A percentile compares a stretch with the other conserved stretches of the same genome.
Evolutionary conservation across 139 green algal genomes (phyloP).

Genomic region (Chlamydomonas sp.): DNA sequence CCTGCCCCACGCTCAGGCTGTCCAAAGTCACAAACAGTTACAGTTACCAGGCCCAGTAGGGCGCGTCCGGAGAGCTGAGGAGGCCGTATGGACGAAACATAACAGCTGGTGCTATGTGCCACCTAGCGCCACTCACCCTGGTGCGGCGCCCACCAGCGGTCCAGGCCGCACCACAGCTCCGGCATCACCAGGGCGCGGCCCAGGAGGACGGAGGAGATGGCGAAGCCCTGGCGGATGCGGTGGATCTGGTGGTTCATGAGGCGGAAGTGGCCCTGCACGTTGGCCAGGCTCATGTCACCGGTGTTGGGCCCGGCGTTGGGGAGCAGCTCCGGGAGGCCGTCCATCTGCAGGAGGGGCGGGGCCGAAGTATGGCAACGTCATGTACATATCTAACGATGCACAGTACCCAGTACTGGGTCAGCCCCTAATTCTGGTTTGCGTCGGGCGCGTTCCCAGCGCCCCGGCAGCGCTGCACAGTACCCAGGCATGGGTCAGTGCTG

Average conservation of each 20-base stretch:
- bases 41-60: too few relatives aligned
- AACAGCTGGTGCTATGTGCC: not conserved
- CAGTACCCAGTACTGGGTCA: not conserved
- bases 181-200: conserved; percentile 83
- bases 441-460: too few relatives aligned
- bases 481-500: too few relatives aligned
- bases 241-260: conserved; percentile 86
- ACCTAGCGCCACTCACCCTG: conserved; percentile 45
- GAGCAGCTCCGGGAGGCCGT: conserved; percentile 55
- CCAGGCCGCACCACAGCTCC: conserved; percentile 81
- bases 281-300: conserved; percentile 52
- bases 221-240: conserved; percentile 59
- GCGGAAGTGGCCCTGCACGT: conserved; percentile 80
- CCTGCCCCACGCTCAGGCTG: too few relatives aligned
- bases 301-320: conserved; percentile 50
- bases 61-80: too few relatives aligned
- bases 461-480: too few relatives aligned
- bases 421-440: not conserved
- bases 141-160: conserved; percentile 91
- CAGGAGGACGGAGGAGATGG: conserved; percentile 62
- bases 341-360: conserved; percentile 23
- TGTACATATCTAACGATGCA: too few relatives aligned
- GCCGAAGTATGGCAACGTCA: not conserved
- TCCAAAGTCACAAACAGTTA: too few relatives aligned
- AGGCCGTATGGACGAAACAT: not conserved